Percentiles rank a stretch among this genome's conserved stretches.
Conservation (phyloP, 352 stramenopile genomes). For the Pythium diclinum region DNA sequence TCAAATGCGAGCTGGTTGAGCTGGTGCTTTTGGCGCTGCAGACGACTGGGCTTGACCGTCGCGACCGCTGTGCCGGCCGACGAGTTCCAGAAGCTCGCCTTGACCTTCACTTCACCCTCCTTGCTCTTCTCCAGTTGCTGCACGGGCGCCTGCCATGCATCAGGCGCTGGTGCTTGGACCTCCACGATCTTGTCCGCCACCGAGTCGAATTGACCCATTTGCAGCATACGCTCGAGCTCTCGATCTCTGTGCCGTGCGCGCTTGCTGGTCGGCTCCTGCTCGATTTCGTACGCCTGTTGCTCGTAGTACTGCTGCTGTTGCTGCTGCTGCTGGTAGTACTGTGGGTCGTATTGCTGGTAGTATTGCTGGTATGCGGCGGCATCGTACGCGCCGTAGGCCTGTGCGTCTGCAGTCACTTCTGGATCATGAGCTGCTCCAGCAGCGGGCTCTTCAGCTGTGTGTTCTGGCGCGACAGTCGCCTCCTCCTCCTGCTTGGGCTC, state of each 20-base stretch:
- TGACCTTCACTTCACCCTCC: constrained; percentile 46
- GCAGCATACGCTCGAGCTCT: constrained; percentile 65
- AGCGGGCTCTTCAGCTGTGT: constrained; percentile 1
- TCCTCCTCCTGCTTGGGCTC: constrained; percentile 8
- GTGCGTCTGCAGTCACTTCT: background rate
- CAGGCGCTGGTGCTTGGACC: constrained; percentile 44
- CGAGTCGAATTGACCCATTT: constrained; percentile 60
- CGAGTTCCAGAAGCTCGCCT: constrained; percentile 74
- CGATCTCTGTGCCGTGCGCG: constrained; percentile 53
- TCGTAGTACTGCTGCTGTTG: constrained; percentile 33
- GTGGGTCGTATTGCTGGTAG: constrained; percentile 33
- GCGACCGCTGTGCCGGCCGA: constrained; percentile 47
- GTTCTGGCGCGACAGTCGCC: background rate
- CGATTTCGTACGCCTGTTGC: constrained; percentile 35
- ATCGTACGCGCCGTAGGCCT: constrained; percentile 12
- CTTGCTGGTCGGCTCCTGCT: constrained; percentile 53
- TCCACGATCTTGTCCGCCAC: constrained; percentile 64
- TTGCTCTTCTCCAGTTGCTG: constrained; percentile 28
- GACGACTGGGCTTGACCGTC: constrained; percentile 58
- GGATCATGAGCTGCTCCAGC: background rate
- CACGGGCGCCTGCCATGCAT: constrained; percentile 52
- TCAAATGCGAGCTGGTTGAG: constrained; percentile 83
- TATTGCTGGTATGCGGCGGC: constrained; percentile 37
- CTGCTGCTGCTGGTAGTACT: constrained; percentile 47
- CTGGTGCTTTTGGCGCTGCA: constrained; percentile 79